Conservation (phyloP, 2,329 filamentous ascomycete genomes). For the Pyrenophora graminea region DNA sequence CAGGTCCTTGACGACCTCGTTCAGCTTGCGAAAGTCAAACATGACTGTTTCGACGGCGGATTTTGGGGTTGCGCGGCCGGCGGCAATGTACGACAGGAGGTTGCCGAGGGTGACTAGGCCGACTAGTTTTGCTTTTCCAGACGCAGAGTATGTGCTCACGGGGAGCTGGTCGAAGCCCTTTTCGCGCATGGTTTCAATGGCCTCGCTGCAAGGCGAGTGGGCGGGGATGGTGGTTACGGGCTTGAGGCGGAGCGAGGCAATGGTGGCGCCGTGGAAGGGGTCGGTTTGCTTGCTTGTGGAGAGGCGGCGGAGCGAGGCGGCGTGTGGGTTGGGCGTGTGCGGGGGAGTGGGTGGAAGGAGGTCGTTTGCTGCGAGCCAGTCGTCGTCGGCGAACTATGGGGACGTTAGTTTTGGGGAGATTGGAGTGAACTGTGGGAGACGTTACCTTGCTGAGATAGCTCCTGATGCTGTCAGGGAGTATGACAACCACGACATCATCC, state of each 20-base stretch:
- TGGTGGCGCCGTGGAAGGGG: slow-evolving; percentile 76
- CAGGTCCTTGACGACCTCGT: slow-evolving; percentile 85
- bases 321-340: slow-evolving; percentile 28
- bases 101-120: slow-evolving; percentile 95
- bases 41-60: slow-evolving; percentile 85
- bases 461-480: slow-evolving; percentile 93
- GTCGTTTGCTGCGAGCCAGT: slow-evolving; percentile 97
- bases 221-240: slow-evolving; percentile 84
- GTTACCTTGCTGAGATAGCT: slow-evolving; percentile 88
- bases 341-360: slow-evolving; percentile 70
- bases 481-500: slow-evolving; percentile 85
- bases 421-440: slow-evolving; percentile 4
- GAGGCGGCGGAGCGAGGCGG: slow-evolving; percentile 40
- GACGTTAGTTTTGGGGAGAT: slow-evolving; percentile 18
- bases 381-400: slow-evolving; percentile 84
- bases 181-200: slow-evolving; percentile 97
- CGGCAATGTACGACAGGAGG: slow-evolving; percentile 85
- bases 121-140: slow-evolving; percentile 73
- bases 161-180: slow-evolving; percentile 98
- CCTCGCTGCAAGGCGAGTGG: slow-evolving; percentile 75
- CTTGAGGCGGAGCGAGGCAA: slow-evolving; percentile 83
- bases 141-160: slow-evolving; percentile 65
- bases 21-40: slow-evolving; percentile 90
- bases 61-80: slow-evolving; percentile 74
- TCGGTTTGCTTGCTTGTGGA: slow-evolving; percentile 57